These are phyloP conservation scores for Arachis monticola DNA, from an alignment of 331 rosid genomes.

Conservation along the genomic window DNA sequence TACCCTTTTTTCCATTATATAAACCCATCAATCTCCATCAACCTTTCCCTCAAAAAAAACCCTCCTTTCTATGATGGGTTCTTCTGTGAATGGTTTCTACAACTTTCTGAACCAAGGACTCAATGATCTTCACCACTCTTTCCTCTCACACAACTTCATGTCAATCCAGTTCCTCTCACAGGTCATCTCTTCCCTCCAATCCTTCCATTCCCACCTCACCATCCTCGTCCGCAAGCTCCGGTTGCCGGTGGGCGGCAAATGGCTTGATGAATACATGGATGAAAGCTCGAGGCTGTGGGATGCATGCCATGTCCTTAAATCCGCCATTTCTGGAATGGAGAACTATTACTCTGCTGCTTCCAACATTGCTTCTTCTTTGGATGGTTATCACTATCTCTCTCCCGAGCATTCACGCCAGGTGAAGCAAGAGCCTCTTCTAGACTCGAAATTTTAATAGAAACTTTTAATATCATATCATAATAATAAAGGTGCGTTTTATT, in stretches of 20 bases:
- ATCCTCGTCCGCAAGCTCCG: slow-evolving; percentile 65
- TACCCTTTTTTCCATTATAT: slow-evolving; percentile 41
- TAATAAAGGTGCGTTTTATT: background rate
- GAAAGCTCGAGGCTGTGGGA: slow-evolving; percentile 86
- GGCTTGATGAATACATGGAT: slow-evolving; percentile 94
- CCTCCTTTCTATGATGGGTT: slow-evolving; percentile 52
- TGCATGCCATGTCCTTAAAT: slow-evolving; percentile 75
- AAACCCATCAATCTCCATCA: slow-evolving; percentile 55
- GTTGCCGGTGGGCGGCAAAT: slow-evolving; percentile 79
- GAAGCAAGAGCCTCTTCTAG: background rate
- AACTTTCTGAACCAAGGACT: slow-evolving; percentile 68
- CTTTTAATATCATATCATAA: too few species aligned
- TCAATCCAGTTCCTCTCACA: slow-evolving; percentile 73
- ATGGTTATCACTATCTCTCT: slow-evolving; percentile 53
- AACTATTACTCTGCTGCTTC: slow-evolving; percentile 45
- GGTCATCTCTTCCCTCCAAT: slow-evolving; percentile 66
- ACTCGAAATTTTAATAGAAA: too few species aligned
- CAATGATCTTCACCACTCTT: slow-evolving; percentile 62
- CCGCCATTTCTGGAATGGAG: slow-evolving; percentile 68
- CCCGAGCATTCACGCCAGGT: slow-evolving; percentile 67
- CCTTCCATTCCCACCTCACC: slow-evolving; percentile 74
- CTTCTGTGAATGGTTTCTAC: slow-evolving; percentile 86
- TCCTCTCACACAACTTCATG: slow-evolving; percentile 62
- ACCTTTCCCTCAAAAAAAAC: slow-evolving; percentile 23
- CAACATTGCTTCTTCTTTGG: slow-evolving; percentile 57